These are phyloP conservation scores for Penicillium nucicola DNA, from an alignment of 495 filamentous ascomycete genomes.

Conservation along the genomic window DNA sequence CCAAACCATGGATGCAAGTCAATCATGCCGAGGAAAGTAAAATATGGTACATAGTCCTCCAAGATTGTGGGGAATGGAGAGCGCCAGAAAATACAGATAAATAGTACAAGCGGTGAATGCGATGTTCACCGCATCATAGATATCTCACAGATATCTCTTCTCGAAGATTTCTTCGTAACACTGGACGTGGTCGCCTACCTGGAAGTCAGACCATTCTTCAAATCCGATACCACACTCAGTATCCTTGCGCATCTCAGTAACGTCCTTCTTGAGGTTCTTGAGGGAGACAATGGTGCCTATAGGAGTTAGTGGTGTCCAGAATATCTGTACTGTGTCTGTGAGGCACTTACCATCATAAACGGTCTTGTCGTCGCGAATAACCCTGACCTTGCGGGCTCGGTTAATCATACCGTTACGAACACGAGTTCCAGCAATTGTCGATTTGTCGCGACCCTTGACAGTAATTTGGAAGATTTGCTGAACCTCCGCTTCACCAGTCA, in stretches of 20 bases:
- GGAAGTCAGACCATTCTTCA: conserved; percentile 71
- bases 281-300: conserved; percentile 73
- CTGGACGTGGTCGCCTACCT: conserved; percentile 81
- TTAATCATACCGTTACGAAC: conserved; percentile 76
- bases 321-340: background rate
- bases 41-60: conserved; percentile 11
- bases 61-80: conserved; percentile 7
- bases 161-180: conserved; percentile 75
- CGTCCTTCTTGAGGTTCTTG: conserved; percentile 90
- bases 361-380: conserved; percentile 64
- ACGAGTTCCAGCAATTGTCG: conserved; percentile 81
- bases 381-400: conserved; percentile 60
- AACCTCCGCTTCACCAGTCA: conserved; percentile 87
- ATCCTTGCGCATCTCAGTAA: conserved; percentile 83
- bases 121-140: background rate
- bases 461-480: conserved; percentile 80
- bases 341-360: conserved; percentile 75
- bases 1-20: conserved; percentile 15
- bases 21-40: conserved; percentile 7
- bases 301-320: conserved; percentile 3
- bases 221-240: conserved; percentile 91
- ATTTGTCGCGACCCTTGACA: conserved; percentile 62
- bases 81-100: conserved; percentile 6
- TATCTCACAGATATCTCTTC: conserved; percentile 54
- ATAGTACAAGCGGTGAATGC: conserved; percentile 15